Evolutionary conservation across 371 early-diverging fungal species (phyloP), one percentile per base, ranked within the genome.

Genomic region (Lichtheimia hyalospora): DNA sequence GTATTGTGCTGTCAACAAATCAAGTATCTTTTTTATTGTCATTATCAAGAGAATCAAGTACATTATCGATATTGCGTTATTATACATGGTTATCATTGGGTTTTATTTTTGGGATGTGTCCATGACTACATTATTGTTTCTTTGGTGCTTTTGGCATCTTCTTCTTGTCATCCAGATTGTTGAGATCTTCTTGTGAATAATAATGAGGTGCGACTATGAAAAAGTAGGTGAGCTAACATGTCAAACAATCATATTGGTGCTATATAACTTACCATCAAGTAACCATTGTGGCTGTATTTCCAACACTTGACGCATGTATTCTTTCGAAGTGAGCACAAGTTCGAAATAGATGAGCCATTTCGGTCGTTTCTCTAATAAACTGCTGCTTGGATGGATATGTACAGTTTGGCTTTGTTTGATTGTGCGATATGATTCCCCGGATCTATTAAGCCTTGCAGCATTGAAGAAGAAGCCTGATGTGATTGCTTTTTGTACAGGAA

Each of bases 381-480:
- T 76, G 70, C 93, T 94, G 63, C 89, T 89, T 23, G 97, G 98
- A 76, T 99, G 99, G 20, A 98, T 94, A 69, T 87, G 74, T 2
- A 99, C 96, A 2, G 94, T 92, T 52, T 95, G 92, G 44, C 89
- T 85, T 48, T 93, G 92, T 82, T 97, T 98, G 40, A 92, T 80
- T 3, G 96, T 96, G 20, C 91, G 82, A 63, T 97, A 99, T 18
- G 89, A 85, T 53, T 97, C 96, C 16, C 95, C 96, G 3, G 89
- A 86, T 55, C 85, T 80, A 25, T 91, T 86, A 43, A 97, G 69
- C 49, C 92, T 74, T 4, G 94, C 95, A 23, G 92, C 87, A 71
- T 99, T 90, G 77, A 93, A 94, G 69, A 99, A 99, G 81, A 93
- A 99, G 0, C 99, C 98, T 0, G 97, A 80, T 0, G 94, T 89